A percentile compares a stretch with the other conserved stretches of the same genome.
phyloP scores from a whole-genome alignment of 805 yeast species.

The Tetrapisispora pingtungensis region DNA sequence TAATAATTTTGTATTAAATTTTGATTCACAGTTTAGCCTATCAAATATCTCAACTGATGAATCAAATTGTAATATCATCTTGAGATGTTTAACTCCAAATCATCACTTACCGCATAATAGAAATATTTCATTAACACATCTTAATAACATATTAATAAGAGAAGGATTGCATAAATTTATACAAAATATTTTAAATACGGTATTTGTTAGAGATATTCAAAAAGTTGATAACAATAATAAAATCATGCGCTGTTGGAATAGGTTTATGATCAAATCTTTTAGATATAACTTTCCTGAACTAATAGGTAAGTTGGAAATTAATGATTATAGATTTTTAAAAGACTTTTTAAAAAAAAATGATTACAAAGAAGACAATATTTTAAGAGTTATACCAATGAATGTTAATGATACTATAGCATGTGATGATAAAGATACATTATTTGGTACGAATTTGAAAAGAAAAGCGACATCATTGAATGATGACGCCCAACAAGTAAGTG shows the following conservation, averaged over 20 bases:
- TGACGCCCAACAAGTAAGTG: background rate
- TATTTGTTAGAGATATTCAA: constrained; percentile 6
- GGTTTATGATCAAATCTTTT: constrained; percentile 22
- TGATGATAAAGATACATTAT: constrained; percentile 4
- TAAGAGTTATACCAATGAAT: background rate
- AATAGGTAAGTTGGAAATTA: constrained; percentile 15
- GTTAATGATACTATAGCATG: constrained; percentile 6
- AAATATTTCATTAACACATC: constrained; percentile 20
- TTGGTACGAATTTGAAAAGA: background rate
- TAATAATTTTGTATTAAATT: constrained; percentile 7
- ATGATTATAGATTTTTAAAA: constrained; percentile 19
- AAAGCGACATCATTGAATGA: background rate
- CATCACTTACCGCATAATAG: constrained; percentile 19
- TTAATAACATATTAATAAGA: constrained; percentile 9
- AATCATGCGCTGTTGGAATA: constrained; percentile 22
- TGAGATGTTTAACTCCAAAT: constrained; percentile 26
- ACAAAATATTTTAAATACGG: constrained; percentile 13
- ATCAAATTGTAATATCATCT: constrained; percentile 12
- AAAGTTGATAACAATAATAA: background rate
- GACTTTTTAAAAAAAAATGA: constrained; percentile 1
- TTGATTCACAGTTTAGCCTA: constrained; percentile 9
- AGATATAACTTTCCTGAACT: constrained; percentile 23
- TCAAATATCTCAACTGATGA: constrained; percentile 10
- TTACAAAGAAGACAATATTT: background rate
- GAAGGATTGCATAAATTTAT: constrained; percentile 18